These are phyloP conservation scores for Bonia amplexicaulis DNA, from an alignment of 176 grass and related monocot species.

Conservation along the genomic window DNA sequence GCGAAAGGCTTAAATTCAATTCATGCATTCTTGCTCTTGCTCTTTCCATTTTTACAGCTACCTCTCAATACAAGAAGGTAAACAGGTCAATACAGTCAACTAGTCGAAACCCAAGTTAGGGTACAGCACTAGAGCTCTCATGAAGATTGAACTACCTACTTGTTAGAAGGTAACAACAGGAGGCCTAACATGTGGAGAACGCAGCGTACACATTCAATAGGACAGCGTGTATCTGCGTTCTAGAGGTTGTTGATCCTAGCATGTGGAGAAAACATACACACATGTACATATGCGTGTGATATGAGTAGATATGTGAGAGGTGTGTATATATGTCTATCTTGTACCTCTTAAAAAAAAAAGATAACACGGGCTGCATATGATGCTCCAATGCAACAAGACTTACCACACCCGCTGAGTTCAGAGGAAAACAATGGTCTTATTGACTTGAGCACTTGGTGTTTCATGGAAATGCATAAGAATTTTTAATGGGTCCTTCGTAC, in stretches of 20 bases:
- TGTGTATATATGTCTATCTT: too few species aligned
- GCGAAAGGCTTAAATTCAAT: neutral
- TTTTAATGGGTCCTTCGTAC: neutral
- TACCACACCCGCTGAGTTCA: neutral
- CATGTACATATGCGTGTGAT: too few species aligned
- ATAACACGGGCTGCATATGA: neutral
- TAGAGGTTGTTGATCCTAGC: too few species aligned
- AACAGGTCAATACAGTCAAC: neutral
- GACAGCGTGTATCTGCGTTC: too few species aligned
- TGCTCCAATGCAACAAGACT: neutral
- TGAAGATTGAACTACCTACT: neutral
- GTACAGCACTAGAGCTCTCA: too few species aligned
- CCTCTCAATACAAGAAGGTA: neutral
- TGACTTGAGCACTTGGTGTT: neutral
- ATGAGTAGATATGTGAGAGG: too few species aligned
- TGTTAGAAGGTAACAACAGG: neutral
- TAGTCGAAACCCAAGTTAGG: neutral
- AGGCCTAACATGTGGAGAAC: too few species aligned
- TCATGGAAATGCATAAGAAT: neutral
- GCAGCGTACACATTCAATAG: too few species aligned
- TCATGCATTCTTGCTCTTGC: neutral
- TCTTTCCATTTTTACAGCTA: neutral
- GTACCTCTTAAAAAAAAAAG: neutral
- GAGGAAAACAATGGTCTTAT: neutral
- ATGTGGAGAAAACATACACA: too few species aligned